Evolutionary conservation across 1,139 yeast genomes (phyloP).

Genomic region (Yamadazyma siamensis): DNA sequence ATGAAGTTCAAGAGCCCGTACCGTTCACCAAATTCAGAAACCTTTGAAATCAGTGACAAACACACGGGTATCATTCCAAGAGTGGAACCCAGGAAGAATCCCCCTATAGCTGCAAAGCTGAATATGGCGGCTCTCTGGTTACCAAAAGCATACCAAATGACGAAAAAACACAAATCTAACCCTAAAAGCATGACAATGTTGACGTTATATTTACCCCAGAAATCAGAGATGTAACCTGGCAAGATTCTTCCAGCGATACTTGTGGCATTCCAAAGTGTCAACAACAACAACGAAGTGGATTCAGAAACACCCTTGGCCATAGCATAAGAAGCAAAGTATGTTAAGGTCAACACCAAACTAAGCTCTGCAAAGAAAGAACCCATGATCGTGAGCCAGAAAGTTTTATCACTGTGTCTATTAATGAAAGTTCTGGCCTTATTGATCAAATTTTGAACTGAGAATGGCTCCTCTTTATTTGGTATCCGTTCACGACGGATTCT

Average conservation of each 20-base stretch:
- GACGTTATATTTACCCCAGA: conserved; percentile 55
- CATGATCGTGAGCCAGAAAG: conserved; percentile 21
- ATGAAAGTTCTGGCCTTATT: neutral
- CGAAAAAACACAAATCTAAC: conserved; percentile 37
- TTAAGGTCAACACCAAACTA: conserved; percentile 48
- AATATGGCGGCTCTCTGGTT: conserved; percentile 34
- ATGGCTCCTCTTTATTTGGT: neutral
- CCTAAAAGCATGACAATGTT: conserved; percentile 40
- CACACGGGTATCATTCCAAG: conserved; percentile 36
- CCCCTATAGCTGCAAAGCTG: conserved; percentile 48
- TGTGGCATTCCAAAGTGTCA: conserved; percentile 56
- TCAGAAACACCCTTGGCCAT: conserved; percentile 50
- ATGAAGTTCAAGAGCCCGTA: conserved; percentile 35
- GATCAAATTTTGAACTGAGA: conserved; percentile 1
- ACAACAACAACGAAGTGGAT: conserved; percentile 47
- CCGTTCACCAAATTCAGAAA: conserved; percentile 32
- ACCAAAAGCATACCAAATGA: conserved; percentile 58
- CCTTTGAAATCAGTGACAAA: conserved; percentile 29
- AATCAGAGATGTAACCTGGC: conserved; percentile 56
- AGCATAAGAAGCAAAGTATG: conserved; percentile 57
- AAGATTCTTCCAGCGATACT: conserved; percentile 58
- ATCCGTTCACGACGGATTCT: conserved; percentile 19
- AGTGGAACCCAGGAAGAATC: conserved; percentile 41
- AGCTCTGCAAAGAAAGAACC: conserved; percentile 52
- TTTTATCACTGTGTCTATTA: conserved; percentile 15